Base-by-base conservation (phyloP, 371 early-diverging fungal species). In the Choanephora cucurbitarum region DNA sequence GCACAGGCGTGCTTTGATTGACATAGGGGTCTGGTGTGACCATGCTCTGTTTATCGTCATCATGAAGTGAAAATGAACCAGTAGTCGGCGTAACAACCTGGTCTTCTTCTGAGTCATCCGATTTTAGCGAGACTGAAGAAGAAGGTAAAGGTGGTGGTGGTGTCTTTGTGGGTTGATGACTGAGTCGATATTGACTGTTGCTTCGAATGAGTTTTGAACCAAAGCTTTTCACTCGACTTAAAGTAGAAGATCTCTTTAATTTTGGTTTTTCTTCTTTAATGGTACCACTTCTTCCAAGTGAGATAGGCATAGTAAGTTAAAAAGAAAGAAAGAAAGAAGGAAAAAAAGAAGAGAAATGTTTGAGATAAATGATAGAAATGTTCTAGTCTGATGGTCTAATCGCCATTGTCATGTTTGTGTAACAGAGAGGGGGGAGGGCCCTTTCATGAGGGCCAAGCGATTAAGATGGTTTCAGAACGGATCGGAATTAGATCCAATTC, bases 261-360 rank as follows among this genome's bases (percentile, higher is more conserved):
- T 28, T 28, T 14, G 37, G 37, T 11, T 37, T 37, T 37, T 37
- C 37, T 11, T 28, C 28, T 28, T 28, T 28, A 28, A 7, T 28
- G 11, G 43, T 19, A 43, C 17, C 11, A 11, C 43, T 31, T 52
- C 11, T 17, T 15, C 18, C 32, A 45, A 24, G 22, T 9, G 34
- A 55, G 7, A 55, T 10, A 33, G 31, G 34, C 44, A 19, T 24
- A 2, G 14, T 14, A 32, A 14, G 13, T 13, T 11, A 21, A 19
- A 57, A n/a, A 42, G 18, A 19, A 13, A 49, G 6, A 21, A 6
- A 44, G 18, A 53, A 21, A 23, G n/a, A 45, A 8, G 13, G 14
- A 46, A 24, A 41, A n/a, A 46, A 23, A 31, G 40, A 28, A 48
- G 33, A 56, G 21, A 48, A 31, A n/a, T n/a, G n/a, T n/a, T n/a